These are phyloP conservation scores for Trifolium subterraneum DNA, from an alignment of 306 rosid species.

Conservation along the genomic window DNA sequence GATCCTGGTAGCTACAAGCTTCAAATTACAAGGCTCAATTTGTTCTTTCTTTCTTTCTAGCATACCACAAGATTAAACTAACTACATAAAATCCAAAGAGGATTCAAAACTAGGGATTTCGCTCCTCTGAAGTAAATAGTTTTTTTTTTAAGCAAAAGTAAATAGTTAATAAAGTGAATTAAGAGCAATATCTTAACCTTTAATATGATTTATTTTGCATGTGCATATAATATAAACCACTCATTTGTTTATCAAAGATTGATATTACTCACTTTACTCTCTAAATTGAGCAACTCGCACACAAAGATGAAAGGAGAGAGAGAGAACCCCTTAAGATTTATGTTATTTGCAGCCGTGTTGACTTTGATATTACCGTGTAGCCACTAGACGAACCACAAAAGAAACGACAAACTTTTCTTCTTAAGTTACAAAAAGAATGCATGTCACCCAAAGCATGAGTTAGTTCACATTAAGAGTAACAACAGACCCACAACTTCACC, in stretches of 20 bases:
- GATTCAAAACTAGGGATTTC: neutral
- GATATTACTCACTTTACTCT: too few relatives aligned
- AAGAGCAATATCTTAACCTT: too few relatives aligned
- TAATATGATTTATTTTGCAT: too few relatives aligned
- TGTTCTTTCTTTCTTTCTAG: neutral
- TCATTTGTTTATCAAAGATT: too few relatives aligned
- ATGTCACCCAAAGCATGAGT: slow-evolving; percentile 57
- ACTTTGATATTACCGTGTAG: slow-evolving; percentile 49
- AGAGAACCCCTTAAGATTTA: slow-evolving; percentile 40
- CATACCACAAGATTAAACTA: neutral
- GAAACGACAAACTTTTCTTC: slow-evolving; percentile 39
- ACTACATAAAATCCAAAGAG: neutral
- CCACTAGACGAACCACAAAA: slow-evolving; percentile 53
- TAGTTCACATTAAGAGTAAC: slow-evolving; percentile 54
- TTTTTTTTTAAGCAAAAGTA: too few relatives aligned
- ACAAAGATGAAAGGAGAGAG: neutral
- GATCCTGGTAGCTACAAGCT: neutral
- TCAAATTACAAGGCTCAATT: slow-evolving; percentile 8
- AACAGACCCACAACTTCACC: slow-evolving; percentile 49
- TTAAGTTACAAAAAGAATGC: slow-evolving; percentile 76
- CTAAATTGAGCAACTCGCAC: neutral
- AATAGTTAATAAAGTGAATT: too few relatives aligned
- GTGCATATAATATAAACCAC: too few relatives aligned
- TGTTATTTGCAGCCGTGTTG: slow-evolving; percentile 46
- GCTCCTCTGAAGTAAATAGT: too few relatives aligned